Evolutionary conservation across 768 basidiomycete genomes (phyloP), one percentile per base, ranked within the genome.

Genomic region (Cyclocybe cylindracea): DNA sequence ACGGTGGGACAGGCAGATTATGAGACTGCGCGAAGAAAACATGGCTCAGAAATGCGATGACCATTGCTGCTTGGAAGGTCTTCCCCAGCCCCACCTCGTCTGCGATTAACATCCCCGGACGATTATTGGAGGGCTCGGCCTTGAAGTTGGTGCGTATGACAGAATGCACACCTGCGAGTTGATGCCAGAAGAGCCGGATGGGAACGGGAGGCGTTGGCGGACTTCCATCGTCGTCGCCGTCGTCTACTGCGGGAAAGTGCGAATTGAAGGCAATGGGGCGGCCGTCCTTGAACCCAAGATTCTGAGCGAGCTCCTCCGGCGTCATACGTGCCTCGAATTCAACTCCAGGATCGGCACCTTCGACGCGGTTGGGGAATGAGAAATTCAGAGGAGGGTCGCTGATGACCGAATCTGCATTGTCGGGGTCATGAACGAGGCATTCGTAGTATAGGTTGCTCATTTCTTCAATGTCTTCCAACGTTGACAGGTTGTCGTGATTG

Each of bases 31-130:
- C 42, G 10, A 41, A 33, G 13, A 47, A 48, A n/a, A 35, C 35
- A 37, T 58, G 49, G 1, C 52, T 54, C 0, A 68, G 42, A 41
- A 65, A 64, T 0, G 60, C 62, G 3, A 68, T 50, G 1, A 62
- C 16, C 0, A 59, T 32, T 2, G 61, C 39, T 0, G 64, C 39
- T 31, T 64, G 64, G 5, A 60, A 53, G 0, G 69, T 71, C 44
- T 73, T 73, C 0, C 69, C 67, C 0, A 71, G 58, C 0, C 71
- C 67, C 4, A 73, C 70, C 10, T 67, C 63, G 37, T 70, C 65
- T 2, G 60, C 55, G 8, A 69, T 19, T 8, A 68, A 61, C 2
- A 59, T 48, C 0, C 68, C 66, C 13, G 36, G 5, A 37, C 34
- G 7, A 11, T 18, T 19, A 10, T 13, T 11, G 0, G 5, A 14